These are phyloP conservation scores for Leishmania arabica DNA, from an alignment of 208 protist genomes.

Conservation along the genomic window DNA sequence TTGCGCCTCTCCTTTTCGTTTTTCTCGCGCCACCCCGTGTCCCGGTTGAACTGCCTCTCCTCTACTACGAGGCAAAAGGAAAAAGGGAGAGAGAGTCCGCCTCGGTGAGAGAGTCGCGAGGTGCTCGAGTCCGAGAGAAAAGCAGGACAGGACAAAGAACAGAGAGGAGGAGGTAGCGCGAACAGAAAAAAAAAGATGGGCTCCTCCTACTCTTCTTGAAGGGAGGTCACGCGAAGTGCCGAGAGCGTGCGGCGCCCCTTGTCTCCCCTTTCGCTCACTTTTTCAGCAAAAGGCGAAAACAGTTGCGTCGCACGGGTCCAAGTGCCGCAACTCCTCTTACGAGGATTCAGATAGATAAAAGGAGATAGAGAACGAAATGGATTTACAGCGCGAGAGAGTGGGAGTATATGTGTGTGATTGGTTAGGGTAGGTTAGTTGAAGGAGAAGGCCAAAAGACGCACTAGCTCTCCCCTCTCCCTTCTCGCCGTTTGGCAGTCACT, in stretches of 20 bases:
- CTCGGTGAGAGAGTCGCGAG: background rate
- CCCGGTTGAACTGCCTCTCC: background rate
- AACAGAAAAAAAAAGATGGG: background rate
- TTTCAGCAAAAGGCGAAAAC: background rate
- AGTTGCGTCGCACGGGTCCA: background rate
- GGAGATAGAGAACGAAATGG: background rate
- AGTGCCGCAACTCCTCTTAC: background rate
- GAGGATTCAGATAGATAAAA: background rate
- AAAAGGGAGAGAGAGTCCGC: background rate
- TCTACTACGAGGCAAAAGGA: background rate
- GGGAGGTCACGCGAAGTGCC: background rate
- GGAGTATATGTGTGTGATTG: background rate
- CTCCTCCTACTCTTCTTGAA: background rate
- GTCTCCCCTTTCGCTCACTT: background rate
- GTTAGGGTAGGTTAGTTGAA: background rate
- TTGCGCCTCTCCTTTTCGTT: background rate
- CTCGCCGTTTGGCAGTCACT: background rate
- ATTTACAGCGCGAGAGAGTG: background rate
- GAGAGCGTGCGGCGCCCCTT: background rate
- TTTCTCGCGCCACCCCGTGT: background rate
- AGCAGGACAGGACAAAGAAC: background rate
- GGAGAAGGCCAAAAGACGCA: background rate
- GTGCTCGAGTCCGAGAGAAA: background rate
- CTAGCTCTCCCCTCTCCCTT: background rate
- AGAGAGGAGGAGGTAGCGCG: background rate